Base-by-base conservation (phyloP, 306 rosid genomes). In the Inga laurina region DNA sequence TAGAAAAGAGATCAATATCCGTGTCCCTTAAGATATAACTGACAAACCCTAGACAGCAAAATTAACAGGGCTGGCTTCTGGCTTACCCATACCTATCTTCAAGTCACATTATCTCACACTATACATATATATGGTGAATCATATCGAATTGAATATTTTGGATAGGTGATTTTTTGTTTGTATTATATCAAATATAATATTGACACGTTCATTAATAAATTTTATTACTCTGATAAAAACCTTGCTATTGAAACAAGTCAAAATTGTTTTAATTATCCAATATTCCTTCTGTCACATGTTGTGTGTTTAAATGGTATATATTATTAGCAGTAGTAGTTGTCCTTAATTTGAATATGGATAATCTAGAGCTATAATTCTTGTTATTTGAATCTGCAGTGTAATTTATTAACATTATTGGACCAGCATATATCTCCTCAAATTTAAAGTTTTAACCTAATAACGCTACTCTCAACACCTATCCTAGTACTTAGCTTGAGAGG, bases 61-160 rank as follows among this genome's bases (percentile, higher is more conserved):
- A 51, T 52, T 21, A 56, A 27, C 65, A 57, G 37, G 76, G 78
- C 46, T 84, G 10, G 79, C 78, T 84, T 87, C 41, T 80, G 46
- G 32, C 70, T 72, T 64, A 62, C 84, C 76, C 72, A 62, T 83
- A 70, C 76, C n/a, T 52, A 80, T 69, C 68, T 75, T 83, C 30
- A 80, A 86, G 83, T 68, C 77, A 83, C 65, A 83, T 70, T 7
- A 19, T 54, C 7, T 79, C 30, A 56, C 62, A 57, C 57, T 52
- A 62, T 24, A n/a, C 8, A n/a, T 12, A 11, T 5, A n/a, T 24
- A 24, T 12, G 69, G 66, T 76, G n/a, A 64, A 84, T 66, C 41
- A 67, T 3, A 21, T 5, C 21, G 1, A 22, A 46, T 83, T 18
- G 10, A 72, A 78, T 13, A 52, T 72, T 65, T 82, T 10, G 19